Percentiles rank a stretch among this genome's conserved stretches.
Conservation (phyloP, 2,329 filamentous ascomycete species). For the Cladobotryum protrusum region DNA sequence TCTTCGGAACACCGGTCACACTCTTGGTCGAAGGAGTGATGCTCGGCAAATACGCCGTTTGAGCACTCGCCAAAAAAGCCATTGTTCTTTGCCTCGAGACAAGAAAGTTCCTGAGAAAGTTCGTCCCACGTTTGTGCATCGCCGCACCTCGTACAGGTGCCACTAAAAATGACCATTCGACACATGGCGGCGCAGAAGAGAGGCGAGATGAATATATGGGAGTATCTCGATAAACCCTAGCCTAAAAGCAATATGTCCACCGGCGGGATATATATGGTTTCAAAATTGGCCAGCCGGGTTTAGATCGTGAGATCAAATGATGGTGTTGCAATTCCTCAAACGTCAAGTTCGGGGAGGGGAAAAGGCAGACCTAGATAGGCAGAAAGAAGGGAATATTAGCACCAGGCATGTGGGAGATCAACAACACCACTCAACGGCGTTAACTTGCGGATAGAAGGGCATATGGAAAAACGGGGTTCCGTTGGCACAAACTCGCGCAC, state of each 20-base stretch:
- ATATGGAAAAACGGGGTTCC: no score
- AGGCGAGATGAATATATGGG: no score
- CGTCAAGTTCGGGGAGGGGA: no score
- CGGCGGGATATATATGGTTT: neutral
- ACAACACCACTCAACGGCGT: neutral
- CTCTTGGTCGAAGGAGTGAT: slow-evolving; percentile 43
- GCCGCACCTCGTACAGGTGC: slow-evolving; percentile 38
- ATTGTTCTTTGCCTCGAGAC: slow-evolving; percentile 44
- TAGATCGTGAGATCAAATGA: neutral
- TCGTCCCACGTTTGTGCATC: slow-evolving; percentile 37
- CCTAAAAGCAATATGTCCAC: neutral
- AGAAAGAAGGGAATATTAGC: neutral
- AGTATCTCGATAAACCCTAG: neutral
- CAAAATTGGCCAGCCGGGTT: neutral
- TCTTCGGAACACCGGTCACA: slow-evolving; percentile 38
- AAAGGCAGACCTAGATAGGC: no score
- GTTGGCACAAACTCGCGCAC: no score
- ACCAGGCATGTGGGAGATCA: neutral
- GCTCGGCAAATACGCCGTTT: slow-evolving; percentile 34
- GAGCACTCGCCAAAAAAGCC: slow-evolving; percentile 39
- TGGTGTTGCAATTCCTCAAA: no score
- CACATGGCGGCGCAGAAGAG: slow-evolving; percentile 31
- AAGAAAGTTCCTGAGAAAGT: slow-evolving; percentile 40
- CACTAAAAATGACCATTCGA: slow-evolving; percentile 39
- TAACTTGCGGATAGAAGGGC: no score